phyloP scores from a whole-genome alignment of 1,139 yeast species.

The Candida sojae region DNA sequence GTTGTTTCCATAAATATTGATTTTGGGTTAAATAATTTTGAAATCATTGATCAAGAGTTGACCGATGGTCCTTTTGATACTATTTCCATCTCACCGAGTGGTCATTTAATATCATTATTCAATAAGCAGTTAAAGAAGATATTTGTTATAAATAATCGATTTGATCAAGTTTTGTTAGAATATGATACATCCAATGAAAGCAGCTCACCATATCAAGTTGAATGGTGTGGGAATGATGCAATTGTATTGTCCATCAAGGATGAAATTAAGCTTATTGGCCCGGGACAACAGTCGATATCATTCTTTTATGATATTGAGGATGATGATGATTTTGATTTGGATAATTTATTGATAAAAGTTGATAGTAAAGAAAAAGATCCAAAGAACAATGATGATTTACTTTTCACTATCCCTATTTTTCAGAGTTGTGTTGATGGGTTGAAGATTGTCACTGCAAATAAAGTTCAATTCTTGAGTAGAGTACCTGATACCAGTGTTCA shows the following conservation, averaged over 20 bases:
- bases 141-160: constrained; percentile 54
- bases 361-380: constrained; percentile 6
- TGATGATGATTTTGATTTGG: constrained; percentile 32
- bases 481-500: constrained; percentile 62
- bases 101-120: constrained; percentile 59
- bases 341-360: constrained; percentile 17
- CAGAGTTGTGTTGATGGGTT: constrained; percentile 71
- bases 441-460: constrained; percentile 57
- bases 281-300: constrained; percentile 60
- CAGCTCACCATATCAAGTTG: constrained; percentile 44
- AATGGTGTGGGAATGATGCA: constrained; percentile 90
- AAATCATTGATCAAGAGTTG: constrained; percentile 34
- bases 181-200: constrained; percentile 44
- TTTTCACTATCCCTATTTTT: constrained; percentile 38
- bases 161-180: constrained; percentile 54
- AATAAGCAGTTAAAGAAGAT: constrained; percentile 46
- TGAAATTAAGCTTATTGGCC: constrained; percentile 71
- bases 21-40: constrained; percentile 22
- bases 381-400: constrained; percentile 20
- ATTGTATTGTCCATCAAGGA: constrained; percentile 62
- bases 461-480: constrained; percentile 64
- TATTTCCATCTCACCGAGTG: constrained; percentile 60
- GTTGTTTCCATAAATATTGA: constrained; percentile 31
- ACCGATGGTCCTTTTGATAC: constrained; percentile 61
- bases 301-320: constrained; percentile 46